Base-by-base conservation (phyloP, 441 rosid species). In the Cnidoscolus chayamansa region DNA sequence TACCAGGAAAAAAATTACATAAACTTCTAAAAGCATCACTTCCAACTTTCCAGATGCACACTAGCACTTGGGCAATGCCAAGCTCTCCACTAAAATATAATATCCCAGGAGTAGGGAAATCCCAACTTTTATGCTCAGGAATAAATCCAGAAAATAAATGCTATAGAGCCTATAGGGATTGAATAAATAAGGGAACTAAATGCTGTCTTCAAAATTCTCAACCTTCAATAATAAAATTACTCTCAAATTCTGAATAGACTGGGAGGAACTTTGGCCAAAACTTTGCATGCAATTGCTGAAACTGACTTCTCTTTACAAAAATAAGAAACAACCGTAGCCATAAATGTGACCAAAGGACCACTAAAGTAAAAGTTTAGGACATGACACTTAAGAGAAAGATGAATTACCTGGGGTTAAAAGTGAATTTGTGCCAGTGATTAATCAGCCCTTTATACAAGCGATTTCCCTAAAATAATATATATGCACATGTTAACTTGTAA, bases 341-440 rank as follows among this genome's bases (percentile, higher is more conserved):
- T 40, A 32, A 11, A 65, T 65, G 58, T 19, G 31, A 45, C n/a
- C 4, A 66, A 10, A 55, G 20, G 43, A 5, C 12, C 60, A 60
- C 19, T 49, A 60, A 60, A 13, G 37, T 49, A 48, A 25, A 53
- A 30, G 10, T 12, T 59, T 31, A 19, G 48, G 35, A 16, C 32
- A 65, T 4, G 30, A 4, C 51, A 67, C 25, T 10, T 19, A 0
- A 35, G 2, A 68, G 16, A 56, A 16, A 64, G 59, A 49, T 31
- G 16, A 74, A 72, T 81, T 80, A 91, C 98, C 98, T 96, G 75
- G 97, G 97, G 84, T 93, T 96, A 85, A 93, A 89, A 55, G 94
- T 89, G 86, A 93, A 93, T 83, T 90, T 96, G 86, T 91, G 95
- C 98, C 98, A 89, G 84, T 93, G 98, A 82, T 81, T 96, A 79